Evolutionary conservation across 805 yeast species (phyloP), one percentile per base, ranked within the genome.

Genomic region (Ogataea trehalophila): DNA sequence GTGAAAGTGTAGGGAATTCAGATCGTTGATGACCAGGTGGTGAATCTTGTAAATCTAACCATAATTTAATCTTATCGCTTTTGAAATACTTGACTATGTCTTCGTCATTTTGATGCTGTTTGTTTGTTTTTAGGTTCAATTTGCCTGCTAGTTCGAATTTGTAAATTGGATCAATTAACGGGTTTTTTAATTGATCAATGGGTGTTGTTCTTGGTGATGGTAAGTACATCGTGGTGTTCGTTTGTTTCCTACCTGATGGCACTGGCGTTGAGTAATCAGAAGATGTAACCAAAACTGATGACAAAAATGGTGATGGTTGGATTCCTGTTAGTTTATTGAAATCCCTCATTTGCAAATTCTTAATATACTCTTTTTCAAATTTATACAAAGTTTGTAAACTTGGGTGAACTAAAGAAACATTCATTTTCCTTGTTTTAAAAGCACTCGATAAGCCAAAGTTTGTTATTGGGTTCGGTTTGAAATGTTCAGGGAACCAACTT

Each of bases 11-110:
- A 0, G 87, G 85, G 52, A 83, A 80, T 44, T 79, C 86, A 22
- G 80, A 68, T 37, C 79, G 62, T 52, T 78, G 81, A 61, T 74
- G 80, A 1, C 85, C 85, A 0, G 81, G 81, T 1, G 85, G 86
- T 1, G 66, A 60, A 45, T 58, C 63, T 39, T 63, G 62, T 37
- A 64, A 40, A 15, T 60, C 63, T 13, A 54, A 49, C 68, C 69
- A 64, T 22, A 59, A 49, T 43, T 60, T 55, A 6, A 58, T 55
- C 29, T 56, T 63, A 31, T 55, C 57, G 22, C 63, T 57, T 18
- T 43, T 52, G 17, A 57, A 23, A 29, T 26, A 31, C 14, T 16
- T 15, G 15, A 15, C 14, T 45, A 51, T 4, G 3, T 26, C 31
- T 26, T 26, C 54, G 49, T 33, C 55, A 37, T 26, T 52, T 47